Evolutionary conservation across 768 basidiomycete genomes (phyloP).

Genomic region (Lyophyllum atratum): DNA sequence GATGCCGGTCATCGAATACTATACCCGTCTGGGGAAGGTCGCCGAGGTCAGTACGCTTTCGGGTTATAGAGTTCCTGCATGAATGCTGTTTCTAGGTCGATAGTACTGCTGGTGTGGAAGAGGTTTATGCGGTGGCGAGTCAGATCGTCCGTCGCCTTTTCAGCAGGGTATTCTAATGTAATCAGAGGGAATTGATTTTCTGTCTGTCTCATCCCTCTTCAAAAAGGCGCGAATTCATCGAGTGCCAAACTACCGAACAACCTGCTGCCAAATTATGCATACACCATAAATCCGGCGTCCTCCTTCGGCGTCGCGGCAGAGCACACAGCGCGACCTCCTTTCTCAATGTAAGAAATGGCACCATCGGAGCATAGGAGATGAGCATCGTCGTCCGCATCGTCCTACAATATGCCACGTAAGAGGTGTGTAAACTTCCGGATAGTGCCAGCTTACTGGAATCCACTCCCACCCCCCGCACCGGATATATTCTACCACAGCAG

Average conservation of each 20-base stretch:
- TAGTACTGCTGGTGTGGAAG: constrained; percentile 42
- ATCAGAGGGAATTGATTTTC: constrained; percentile 3
- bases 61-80: neutral
- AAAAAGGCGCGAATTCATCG: neutral
- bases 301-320: constrained; percentile 36
- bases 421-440: neutral
- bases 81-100: constrained; percentile 52
- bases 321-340: constrained; percentile 59
- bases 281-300: constrained; percentile 46
- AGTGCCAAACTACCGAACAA: neutral
- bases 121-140: constrained; percentile 39
- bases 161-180: constrained; percentile 21
- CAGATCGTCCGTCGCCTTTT: constrained; percentile 41
- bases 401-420: constrained; percentile 39
- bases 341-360: constrained; percentile 60
- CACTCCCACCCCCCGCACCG: constrained; percentile 85
- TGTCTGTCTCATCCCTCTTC: neutral
- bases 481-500: constrained; percentile 72
- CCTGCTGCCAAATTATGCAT: constrained; percentile 33
- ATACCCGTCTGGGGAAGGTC: constrained; percentile 66
- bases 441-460: constrained; percentile 58
- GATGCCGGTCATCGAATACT: constrained; percentile 93
- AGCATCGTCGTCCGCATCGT: constrained; percentile 56
- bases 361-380: constrained; percentile 85
- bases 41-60: constrained; percentile 59